Percentiles rank a stretch among this genome's conserved stretches.
These are phyloP conservation scores for Jaminaea rosea DNA, from an alignment of 1,284 basidiomycete species.

Conservation along the genomic window DNA sequence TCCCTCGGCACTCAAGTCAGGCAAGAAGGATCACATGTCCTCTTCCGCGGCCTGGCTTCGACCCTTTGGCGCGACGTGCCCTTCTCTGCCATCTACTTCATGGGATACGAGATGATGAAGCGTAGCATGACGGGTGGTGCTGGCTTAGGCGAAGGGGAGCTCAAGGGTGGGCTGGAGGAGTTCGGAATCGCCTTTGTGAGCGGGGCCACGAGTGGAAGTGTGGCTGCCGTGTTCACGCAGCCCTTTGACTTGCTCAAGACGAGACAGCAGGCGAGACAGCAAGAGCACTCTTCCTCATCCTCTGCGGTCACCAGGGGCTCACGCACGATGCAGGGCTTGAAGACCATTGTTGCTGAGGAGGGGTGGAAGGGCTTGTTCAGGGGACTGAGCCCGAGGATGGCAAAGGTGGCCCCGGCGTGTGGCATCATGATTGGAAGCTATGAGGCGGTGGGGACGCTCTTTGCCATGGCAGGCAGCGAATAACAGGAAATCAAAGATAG, in stretches of 20 bases:
- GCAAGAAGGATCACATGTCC: conserved; percentile 56
- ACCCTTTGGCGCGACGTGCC: conserved; percentile 96
- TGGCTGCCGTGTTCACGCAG: conserved; percentile 79
- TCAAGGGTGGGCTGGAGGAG: conserved; percentile 57
- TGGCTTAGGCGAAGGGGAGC: conserved; percentile 54
- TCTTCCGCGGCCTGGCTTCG: conserved; percentile 83
- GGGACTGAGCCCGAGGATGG: conserved; percentile 76
- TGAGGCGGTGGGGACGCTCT: conserved; percentile 56
- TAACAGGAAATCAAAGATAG: too few species aligned
- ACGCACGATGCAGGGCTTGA: conserved; percentile 49
- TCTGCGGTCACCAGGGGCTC: neutral
- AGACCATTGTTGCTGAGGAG: conserved; percentile 67
- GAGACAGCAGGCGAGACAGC: conserved; percentile 57
- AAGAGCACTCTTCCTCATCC: conserved; percentile 6
- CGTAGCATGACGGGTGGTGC: conserved; percentile 34
- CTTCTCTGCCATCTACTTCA: conserved; percentile 87
- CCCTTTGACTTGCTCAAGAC: conserved; percentile 97
- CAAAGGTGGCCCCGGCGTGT: conserved; percentile 96
- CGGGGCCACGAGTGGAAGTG: conserved; percentile 55
- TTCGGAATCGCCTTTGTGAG: conserved; percentile 68
- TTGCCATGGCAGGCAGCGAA: neutral
- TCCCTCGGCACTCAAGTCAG: conserved; percentile 24
- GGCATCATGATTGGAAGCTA: conserved; percentile 95
- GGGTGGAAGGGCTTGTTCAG: conserved; percentile 71
- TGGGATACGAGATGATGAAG: conserved; percentile 49